A percentile compares a stretch with the other conserved stretches of the same genome.
Conservation (phyloP, 495 filamentous ascomycete species). For the Hypoxylon fragiforme region DNA sequence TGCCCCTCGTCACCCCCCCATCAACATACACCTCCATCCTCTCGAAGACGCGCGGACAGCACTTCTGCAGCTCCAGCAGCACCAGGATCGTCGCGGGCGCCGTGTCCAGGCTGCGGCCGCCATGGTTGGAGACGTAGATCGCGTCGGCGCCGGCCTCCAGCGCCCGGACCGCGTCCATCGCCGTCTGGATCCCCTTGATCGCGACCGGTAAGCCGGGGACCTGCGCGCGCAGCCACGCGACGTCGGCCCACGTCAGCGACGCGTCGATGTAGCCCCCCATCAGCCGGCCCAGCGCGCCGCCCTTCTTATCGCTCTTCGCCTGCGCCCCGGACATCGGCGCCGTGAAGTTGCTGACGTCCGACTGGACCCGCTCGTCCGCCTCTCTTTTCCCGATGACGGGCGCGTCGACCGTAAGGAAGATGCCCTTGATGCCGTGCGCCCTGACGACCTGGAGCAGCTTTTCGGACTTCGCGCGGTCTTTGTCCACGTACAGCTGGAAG, state of each 20-base stretch:
- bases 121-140: slow-evolving; percentile 69
- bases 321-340: slow-evolving; percentile 62
- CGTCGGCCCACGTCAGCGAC: slow-evolving; percentile 74
- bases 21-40: slow-evolving; percentile 68
- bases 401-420: slow-evolving; percentile 71
- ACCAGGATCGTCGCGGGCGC: slow-evolving; percentile 62
- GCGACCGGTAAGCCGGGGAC: slow-evolving; percentile 55
- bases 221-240: slow-evolving; percentile 55
- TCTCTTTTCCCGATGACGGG: slow-evolving; percentile 66
- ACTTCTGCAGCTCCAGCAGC: slow-evolving; percentile 65
- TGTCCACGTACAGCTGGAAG: slow-evolving; percentile 84
- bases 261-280: slow-evolving; percentile 76
- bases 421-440: slow-evolving; percentile 62
- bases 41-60: slow-evolving; percentile 62
- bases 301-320: slow-evolving; percentile 66
- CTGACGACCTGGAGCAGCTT: slow-evolving; percentile 60
- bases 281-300: slow-evolving; percentile 69
- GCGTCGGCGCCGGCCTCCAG: slow-evolving; percentile 59
- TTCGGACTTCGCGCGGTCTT: slow-evolving; percentile 68
- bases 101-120: slow-evolving; percentile 69
- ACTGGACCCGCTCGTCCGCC: slow-evolving; percentile 58
- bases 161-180: slow-evolving; percentile 61
- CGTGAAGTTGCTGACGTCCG: slow-evolving; percentile 58
- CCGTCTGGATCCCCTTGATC: slow-evolving; percentile 68
- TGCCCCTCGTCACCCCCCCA: slow-evolving; percentile 65